Evolutionary conservation across 441 rosid species (phyloP).

Genomic region (Gossypium gossypioides): DNA sequence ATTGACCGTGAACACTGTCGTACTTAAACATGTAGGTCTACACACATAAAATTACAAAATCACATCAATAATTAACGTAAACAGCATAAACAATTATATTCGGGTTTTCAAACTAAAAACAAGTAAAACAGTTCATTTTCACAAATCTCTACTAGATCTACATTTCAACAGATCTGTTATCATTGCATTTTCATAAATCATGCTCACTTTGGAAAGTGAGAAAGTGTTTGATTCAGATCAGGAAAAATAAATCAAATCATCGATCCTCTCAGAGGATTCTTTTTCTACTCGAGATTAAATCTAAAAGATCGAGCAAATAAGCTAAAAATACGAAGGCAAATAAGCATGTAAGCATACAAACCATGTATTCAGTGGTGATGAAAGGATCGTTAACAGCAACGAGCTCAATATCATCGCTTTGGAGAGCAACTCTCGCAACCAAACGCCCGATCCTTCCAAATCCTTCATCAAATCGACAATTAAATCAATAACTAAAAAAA

Average conservation of each 20-base stretch:
- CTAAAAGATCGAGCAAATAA: background rate
- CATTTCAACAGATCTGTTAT: background rate
- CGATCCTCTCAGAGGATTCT: background rate
- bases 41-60: background rate
- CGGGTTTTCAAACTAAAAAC: background rate
- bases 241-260: background rate
- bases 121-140: background rate
- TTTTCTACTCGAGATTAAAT: background rate
- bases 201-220: background rate
- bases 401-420: constrained; percentile 74
- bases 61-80: background rate
- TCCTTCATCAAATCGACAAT: background rate
- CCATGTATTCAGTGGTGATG: constrained; percentile 86
- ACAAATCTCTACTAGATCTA: background rate
- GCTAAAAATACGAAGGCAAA: background rate
- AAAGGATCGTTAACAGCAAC: constrained; percentile 86
- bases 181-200: background rate
- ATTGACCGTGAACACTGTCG: constrained; percentile 80
- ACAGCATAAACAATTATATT: background rate
- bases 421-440: constrained; percentile 72
- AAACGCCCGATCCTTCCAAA: constrained; percentile 68
- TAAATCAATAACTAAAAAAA: background rate
- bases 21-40: constrained; percentile 88
- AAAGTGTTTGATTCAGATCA: background rate
- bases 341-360: background rate